A percentile compares a stretch with the other conserved stretches of the same genome.
These are phyloP conservation scores for Flaveria floridana DNA, from an alignment of 140 eudicot species.

Conservation along the genomic window DNA sequence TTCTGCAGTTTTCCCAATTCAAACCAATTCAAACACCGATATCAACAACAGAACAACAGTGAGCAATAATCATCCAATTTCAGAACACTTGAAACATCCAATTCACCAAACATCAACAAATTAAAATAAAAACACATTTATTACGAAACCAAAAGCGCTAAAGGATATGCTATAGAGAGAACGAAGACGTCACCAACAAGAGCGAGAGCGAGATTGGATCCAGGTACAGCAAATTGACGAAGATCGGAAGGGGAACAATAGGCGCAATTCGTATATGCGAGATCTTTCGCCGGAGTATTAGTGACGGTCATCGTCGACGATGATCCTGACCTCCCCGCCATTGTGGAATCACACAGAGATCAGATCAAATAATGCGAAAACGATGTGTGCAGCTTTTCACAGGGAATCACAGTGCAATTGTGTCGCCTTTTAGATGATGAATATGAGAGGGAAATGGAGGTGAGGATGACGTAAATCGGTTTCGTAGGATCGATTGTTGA, in stretches of 20 bases:
- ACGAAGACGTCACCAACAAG: constrained; percentile 64
- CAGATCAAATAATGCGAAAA: background rate
- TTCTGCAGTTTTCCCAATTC: background rate
- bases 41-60: background rate
- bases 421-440: background rate
- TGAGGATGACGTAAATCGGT: constrained; percentile 11
- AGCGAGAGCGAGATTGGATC: constrained; percentile 62
- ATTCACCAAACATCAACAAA: background rate
- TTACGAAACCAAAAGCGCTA: background rate
- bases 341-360: constrained; percentile 24
- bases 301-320: constrained; percentile 70
- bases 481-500: constrained; percentile 34
- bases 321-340: constrained; percentile 48
- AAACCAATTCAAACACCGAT: background rate
- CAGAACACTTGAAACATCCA: background rate
- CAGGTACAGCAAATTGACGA: constrained; percentile 53
- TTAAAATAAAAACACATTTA: background rate
- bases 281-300: constrained; percentile 76
- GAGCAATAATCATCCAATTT: constrained; percentile 10
- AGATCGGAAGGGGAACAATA: constrained; percentile 70
- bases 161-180: constrained; percentile 78
- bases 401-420: too few relatives aligned
- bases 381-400: background rate
- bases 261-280: constrained; percentile 69
- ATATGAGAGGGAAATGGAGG: background rate